phyloP scores from a whole-genome alignment of 2,329 filamentous ascomycete species.

The Aspergillus quadrilineatus region DNA sequence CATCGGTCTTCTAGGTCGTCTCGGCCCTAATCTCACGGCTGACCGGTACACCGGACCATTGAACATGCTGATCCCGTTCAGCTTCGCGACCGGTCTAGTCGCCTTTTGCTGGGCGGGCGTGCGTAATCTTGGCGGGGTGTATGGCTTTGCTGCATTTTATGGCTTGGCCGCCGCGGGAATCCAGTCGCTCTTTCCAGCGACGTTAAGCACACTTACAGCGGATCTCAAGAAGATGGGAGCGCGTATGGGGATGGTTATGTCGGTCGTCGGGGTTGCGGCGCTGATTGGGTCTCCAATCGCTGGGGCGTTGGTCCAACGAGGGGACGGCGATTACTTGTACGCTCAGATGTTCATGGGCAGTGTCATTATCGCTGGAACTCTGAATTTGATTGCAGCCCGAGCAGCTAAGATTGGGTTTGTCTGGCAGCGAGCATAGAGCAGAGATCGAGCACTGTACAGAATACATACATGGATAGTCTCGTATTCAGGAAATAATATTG shows the following conservation, averaged over 20 bases:
- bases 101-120: conserved; percentile 63
- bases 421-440: conserved; percentile 33
- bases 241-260: conserved; percentile 58
- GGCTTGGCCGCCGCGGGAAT: conserved; percentile 64
- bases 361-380: conserved; percentile 44
- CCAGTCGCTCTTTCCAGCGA: conserved; percentile 66
- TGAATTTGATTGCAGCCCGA: conserved; percentile 45
- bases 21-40: conserved; percentile 59
- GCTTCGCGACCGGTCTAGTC: conserved; percentile 43
- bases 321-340: conserved; percentile 49
- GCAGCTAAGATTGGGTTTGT: conserved; percentile 39
- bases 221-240: conserved; percentile 55
- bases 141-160: conserved; percentile 63
- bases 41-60: conserved; percentile 60
- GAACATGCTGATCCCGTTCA: conserved; percentile 59
- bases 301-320: conserved; percentile 51
- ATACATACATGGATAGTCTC: background rate
- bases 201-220: conserved; percentile 54
- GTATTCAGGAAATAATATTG: background rate
- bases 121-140: conserved; percentile 50
- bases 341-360: conserved; percentile 54
- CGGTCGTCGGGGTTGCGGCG: conserved; percentile 53
- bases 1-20: conserved; percentile 57
- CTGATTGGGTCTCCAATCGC: conserved; percentile 57
- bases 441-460: background rate